Conservation (phyloP, 208 protist genomes). For the Naegleria fowleri region DNA sequence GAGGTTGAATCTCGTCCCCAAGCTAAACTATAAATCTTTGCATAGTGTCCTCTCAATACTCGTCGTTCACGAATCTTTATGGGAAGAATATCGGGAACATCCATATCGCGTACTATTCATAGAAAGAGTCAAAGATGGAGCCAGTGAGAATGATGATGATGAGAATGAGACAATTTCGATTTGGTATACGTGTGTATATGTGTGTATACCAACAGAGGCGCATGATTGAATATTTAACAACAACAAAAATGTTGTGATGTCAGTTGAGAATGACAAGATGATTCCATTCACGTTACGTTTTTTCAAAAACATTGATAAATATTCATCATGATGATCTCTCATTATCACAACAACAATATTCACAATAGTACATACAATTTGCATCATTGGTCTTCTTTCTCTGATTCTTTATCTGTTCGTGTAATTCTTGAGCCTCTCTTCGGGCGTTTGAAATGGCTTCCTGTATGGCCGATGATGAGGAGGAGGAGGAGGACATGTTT, state of each 20-base stretch:
- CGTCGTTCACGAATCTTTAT: conserved; percentile 43
- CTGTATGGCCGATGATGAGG: background rate
- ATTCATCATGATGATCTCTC: too few relatives aligned
- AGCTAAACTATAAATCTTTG: conserved; percentile 68
- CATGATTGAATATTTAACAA: too few relatives aligned
- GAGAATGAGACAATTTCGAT: background rate
- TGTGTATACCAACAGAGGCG: conserved; percentile 19
- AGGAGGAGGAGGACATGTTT: too few relatives aligned
- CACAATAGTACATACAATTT: background rate
- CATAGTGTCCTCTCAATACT: conserved; percentile 56
- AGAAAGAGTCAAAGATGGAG: too few relatives aligned
- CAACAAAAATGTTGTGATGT: too few relatives aligned
- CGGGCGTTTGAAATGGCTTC: background rate
- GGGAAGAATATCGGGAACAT: conserved; percentile 32
- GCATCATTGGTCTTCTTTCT: conserved; percentile 27
- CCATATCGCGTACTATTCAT: conserved; percentile 28
- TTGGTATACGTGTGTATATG: conserved; percentile 6
- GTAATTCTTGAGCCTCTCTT: conserved; percentile 7
- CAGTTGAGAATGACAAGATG: background rate
- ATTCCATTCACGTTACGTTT: too few relatives aligned
- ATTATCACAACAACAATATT: background rate
- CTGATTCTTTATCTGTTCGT: conserved; percentile 33
- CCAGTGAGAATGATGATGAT: background rate
- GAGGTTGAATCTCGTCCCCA: conserved; percentile 58
- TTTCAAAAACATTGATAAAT: too few relatives aligned